Base-by-base conservation (phyloP, 116 monocot species). In the Cymodocea nodosa region DNA sequence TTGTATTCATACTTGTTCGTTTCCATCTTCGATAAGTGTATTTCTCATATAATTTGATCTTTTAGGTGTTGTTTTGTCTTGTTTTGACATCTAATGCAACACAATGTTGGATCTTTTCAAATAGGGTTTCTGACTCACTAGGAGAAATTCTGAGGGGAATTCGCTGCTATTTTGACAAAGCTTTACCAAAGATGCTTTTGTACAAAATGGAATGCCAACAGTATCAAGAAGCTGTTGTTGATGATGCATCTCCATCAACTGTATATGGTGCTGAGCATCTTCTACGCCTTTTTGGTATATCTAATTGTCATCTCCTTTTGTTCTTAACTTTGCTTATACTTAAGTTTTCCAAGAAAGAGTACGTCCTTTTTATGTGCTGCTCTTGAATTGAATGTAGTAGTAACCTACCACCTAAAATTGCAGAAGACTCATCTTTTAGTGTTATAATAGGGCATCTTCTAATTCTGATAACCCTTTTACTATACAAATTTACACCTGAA, bases 191-290 rank as follows among this genome's bases (percentile, higher is more conserved):
- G 5, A 84, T 85, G 78, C 85, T 98, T 76, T 64, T 98, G 39
- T 98, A 98, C 74, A 91, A 87, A 65, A 92, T 85, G 67, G 98
- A 98, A 71, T 74, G 84, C 25, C 70, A 85, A 50, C 98, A 98
- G 74, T 98, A 86, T 65, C 70, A 79, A 23, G 89, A 92, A 73
- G 71, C 69, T 25, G 73, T 92, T 25, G 60, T 44, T 56, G 98
- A 81, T 59, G 73, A 84, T 76, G 57, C 73, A n/a, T 86, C 98
- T 23, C 92, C 98, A 49, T 98, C 92, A 62, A 82, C 84, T 55
- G 51, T 98, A 30, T 98, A 98, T 82, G 98, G 98, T 58, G 98
- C 98, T 53, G 98, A 98, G 71, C 98, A 98, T 74, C 69, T 98
- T 34, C 68, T 92, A 37, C 94, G 94, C 56, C 94, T 94, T 71